Conservation (phyloP, 306 rosid genomes). For the Cucumis cinereus region DNA sequence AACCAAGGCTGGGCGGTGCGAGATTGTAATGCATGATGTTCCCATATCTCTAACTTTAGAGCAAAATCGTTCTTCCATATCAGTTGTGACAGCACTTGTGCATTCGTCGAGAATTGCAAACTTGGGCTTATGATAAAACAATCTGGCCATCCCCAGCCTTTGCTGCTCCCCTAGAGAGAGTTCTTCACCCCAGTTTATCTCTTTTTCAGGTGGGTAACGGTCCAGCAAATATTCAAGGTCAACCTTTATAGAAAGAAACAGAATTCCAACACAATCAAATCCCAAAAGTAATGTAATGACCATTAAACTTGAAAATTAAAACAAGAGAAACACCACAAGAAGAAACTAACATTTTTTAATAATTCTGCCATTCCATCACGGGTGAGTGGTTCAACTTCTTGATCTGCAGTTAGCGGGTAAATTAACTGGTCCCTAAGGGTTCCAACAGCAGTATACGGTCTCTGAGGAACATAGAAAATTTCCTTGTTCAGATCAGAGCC, state of each 20-base stretch:
- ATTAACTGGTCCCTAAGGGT: slow-evolving; percentile 96
- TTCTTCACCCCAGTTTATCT: slow-evolving; percentile 97
- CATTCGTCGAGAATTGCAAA: slow-evolving; percentile 99
- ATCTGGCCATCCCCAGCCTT: slow-evolving; percentile 98
- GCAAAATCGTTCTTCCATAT: slow-evolving; percentile 99
- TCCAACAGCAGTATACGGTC: slow-evolving; percentile 99
- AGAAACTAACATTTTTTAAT: slow-evolving; percentile 25
- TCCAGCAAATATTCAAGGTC: slow-evolving; percentile 91
- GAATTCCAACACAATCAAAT: background rate
- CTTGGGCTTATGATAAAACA: slow-evolving; percentile 91
- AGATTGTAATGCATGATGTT: slow-evolving; percentile 97
- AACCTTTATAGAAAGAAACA: slow-evolving; percentile 47
- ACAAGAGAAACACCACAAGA: background rate
- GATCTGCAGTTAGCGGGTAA: slow-evolving; percentile 69
- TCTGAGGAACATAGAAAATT: slow-evolving; percentile 96
- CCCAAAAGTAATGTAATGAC: background rate
- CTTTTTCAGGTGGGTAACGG: slow-evolving; percentile 76
- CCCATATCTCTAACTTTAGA: slow-evolving; percentile 97
- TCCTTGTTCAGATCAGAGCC: slow-evolving; percentile 98
- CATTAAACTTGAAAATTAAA: background rate
- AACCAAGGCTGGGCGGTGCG: slow-evolving; percentile 96
- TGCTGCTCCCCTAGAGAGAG: slow-evolving; percentile 97
- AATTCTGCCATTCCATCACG: slow-evolving; percentile 74
- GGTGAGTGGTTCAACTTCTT: slow-evolving; percentile 76
- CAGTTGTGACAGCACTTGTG: slow-evolving; percentile 99